These are phyloP conservation scores for Saturnispora besseyi DNA, from an alignment of 805 yeast genomes.

Conservation along the genomic window DNA sequence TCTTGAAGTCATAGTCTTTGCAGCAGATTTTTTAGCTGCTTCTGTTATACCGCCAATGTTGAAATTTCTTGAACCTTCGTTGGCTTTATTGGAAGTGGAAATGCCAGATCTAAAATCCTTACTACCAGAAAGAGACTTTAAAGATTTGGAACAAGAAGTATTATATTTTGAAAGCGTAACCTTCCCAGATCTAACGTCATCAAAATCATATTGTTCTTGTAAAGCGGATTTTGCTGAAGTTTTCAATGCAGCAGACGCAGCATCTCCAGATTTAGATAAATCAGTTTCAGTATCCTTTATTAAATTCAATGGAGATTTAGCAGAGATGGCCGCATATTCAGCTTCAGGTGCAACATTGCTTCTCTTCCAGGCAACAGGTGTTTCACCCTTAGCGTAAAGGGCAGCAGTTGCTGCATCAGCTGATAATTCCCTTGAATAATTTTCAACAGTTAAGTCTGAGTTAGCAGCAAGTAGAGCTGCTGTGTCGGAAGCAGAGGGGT, in stretches of 20 bases:
- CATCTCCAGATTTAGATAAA: constrained; percentile 31
- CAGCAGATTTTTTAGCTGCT: constrained; percentile 31
- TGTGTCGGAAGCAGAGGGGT: constrained; percentile 59
- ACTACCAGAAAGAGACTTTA: constrained; percentile 11
- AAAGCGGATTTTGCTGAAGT: constrained; percentile 30
- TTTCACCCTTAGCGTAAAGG: constrained; percentile 35
- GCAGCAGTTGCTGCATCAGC: constrained; percentile 67
- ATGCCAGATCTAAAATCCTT: constrained; percentile 22
- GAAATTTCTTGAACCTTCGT: constrained; percentile 24
- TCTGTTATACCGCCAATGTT: constrained; percentile 24
- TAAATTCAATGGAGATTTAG: constrained; percentile 25
- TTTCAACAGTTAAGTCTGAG: constrained; percentile 51
- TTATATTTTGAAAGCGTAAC: constrained; percentile 25
- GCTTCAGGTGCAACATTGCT: constrained; percentile 38
- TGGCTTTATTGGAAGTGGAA: constrained; percentile 21
- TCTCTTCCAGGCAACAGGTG: constrained; percentile 41
- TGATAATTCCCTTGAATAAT: constrained; percentile 52
- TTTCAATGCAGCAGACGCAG: constrained; percentile 31
- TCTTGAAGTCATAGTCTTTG: constrained; percentile 37
- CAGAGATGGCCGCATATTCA: constrained; percentile 35
- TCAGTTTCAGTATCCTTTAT: constrained; percentile 20
- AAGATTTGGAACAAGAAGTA: constrained; percentile 12
- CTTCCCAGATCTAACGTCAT: constrained; percentile 34
- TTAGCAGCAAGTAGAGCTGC: constrained; percentile 72
- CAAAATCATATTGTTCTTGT: constrained; percentile 35